Base-by-base conservation (phyloP, 768 basidiomycete genomes). In the Psilocybe subaeruginosa region DNA sequence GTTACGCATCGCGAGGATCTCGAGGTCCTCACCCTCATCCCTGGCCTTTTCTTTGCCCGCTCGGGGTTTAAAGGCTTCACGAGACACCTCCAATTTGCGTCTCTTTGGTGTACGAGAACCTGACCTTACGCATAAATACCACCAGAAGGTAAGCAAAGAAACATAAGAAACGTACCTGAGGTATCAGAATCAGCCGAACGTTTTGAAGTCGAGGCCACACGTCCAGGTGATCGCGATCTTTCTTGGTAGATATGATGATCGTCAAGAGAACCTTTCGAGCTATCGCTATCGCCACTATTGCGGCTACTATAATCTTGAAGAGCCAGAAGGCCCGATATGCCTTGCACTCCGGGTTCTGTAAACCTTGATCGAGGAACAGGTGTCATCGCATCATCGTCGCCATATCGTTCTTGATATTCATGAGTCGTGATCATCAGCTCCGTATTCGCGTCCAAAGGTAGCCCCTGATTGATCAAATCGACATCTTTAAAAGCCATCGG, bases 91-190 rank as follows among this genome's bases (percentile, higher is more conserved):
- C 12, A 5, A 14, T 31, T 33, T 53, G 4, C 16, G 31, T 29
- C 64, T 58, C 43, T 68, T 68, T 14, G 65, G 45, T 8, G 55
- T 64, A 0, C 57, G 59, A 37, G 60, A 59, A 19, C 51, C 60
- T 61, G 48, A 8, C 1, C 23, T 9, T 31, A 43, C 5, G 19
- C 11, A 16, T 52, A 41, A 47, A 16, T 27, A 52, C 11, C 8
- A 35, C 37, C 29, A n/a, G 11, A 11, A n/a, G 3, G 19, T 4
- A 17, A 5, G 16, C 11, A 8, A 39, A 9, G 37, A 17, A 14
- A 27, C 16, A 19, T 27, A 43, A 23, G 29, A 8, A 31, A 61
- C 67, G 23, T 50, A 66, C 67, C 41, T 14, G 41, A 16, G 14
- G 41, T 31, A 11, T 64, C 64, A 56, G 33, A 19, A 7, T 64